Evolutionary conservation across 2,329 filamentous ascomycete genomes (phyloP).

Genomic region (Cyphellophora europaea): DNA sequence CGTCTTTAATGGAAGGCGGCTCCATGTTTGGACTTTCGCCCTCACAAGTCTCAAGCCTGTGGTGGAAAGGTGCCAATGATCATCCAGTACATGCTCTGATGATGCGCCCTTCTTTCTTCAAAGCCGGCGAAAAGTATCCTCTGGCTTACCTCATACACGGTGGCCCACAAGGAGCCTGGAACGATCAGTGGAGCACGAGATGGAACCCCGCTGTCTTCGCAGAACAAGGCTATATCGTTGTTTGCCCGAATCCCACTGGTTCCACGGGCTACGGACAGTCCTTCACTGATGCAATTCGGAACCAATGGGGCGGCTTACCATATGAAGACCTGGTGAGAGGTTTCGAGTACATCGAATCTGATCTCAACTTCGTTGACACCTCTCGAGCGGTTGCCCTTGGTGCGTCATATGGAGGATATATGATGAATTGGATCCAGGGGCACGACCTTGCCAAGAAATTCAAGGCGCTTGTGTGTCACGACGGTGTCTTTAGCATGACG

Average conservation of each 20-base stretch:
- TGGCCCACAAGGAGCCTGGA: conserved; percentile 42
- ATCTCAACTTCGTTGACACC: conserved; percentile 45
- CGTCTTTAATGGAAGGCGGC: conserved; percentile 28
- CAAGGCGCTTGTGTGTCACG: conserved; percentile 48
- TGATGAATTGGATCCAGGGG: conserved; percentile 52
- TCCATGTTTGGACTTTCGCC: conserved; percentile 31
- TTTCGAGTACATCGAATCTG: conserved; percentile 40
- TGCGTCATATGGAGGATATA: conserved; percentile 49
- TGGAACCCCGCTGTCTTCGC: conserved; percentile 50
- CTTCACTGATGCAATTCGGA: conserved; percentile 43
- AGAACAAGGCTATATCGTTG: conserved; percentile 51
- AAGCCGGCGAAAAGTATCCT: conserved; percentile 39
- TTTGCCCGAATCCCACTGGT: conserved; percentile 52
- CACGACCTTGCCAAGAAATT: conserved; percentile 46
- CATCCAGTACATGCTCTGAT: conserved; percentile 37
- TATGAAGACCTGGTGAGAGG: conserved; percentile 49
- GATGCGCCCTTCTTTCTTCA: conserved; percentile 38
- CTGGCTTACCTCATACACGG: conserved; percentile 47
- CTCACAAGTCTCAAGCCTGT: conserved; percentile 34
- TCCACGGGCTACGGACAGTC: conserved; percentile 48
- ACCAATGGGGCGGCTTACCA: conserved; percentile 44
- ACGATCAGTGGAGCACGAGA: conserved; percentile 45
- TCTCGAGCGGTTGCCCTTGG: conserved; percentile 44
- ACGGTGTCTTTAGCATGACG: conserved; percentile 31
- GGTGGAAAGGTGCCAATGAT: conserved; percentile 36